Evolutionary conservation across 371 early-diverging fungal species (phyloP), one percentile per base, ranked within the genome.

Genomic region (Saksenaea vasiformis): DNA sequence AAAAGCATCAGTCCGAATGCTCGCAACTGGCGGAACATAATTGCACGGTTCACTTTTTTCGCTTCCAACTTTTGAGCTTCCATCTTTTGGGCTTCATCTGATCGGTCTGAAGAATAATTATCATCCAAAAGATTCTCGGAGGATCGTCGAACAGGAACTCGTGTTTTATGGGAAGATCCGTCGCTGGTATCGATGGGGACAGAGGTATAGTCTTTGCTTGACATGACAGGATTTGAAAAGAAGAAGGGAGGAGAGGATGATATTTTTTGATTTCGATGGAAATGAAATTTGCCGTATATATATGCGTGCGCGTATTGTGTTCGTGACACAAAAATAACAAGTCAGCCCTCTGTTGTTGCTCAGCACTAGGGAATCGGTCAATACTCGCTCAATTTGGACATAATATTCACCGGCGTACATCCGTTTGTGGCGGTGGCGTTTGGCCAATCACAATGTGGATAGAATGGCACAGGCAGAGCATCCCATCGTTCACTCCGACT

Each of bases 1-100:
- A 66, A 26, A 0, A 74, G 39, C 54, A 68, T 67, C 3, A 60
- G 27, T 5, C 35, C 27, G 36, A 73, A 17, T 24, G 67, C 19
- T n/a, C 37, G n/a, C 3, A 56, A 13, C n/a, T 62, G 63, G 4
- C 27, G 65, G 10, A 22, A 22, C 1, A 47, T 3, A 10, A 47
- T 47, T 8, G 3, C 22, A 1, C 51, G 26, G 17, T 22, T 47
- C 19, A 5, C 24, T 0, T 8, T 7, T 7, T 17, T 3, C 1
- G 8, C 51, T 5, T 47, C 24, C 22, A n/a, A n/a, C n/a, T n/a
- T n/a, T n/a, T n/a, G n/a, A n/a, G n/a, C n/a, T n/a, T n/a, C n/a
- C n/a, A n/a, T 47, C 8, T 22, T 13, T 14, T 0, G 22, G 22
- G 51, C 0, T 10, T 14, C 51, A n/a, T 47, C 22, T 1, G 51